phyloP scores from a whole-genome alignment of 805 yeast genomes.

The Isabelozyma pseudorhagii region DNA sequence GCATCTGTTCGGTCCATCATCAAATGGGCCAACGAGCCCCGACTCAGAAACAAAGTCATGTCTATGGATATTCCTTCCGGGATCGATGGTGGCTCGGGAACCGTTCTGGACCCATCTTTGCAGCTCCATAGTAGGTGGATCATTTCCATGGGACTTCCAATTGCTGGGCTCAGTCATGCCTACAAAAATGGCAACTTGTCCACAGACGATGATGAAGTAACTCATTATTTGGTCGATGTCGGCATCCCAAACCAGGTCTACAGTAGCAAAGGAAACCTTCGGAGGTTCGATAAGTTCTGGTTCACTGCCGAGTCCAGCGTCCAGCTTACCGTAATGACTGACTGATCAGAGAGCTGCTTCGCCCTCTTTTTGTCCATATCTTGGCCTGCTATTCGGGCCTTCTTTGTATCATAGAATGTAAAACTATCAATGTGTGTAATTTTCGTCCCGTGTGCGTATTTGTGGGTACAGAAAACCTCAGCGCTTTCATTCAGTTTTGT shows the following conservation, averaged over 20 bases:
- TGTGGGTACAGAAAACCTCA: not conserved
- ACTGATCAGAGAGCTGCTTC: not conserved
- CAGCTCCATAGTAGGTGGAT: conserved; percentile 53
- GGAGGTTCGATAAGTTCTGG: conserved; percentile 48
- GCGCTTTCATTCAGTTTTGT: not conserved
- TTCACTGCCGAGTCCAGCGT: conserved; percentile 31
- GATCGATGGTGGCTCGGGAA: conserved; percentile 78
- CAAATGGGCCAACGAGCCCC: conserved; percentile 61
- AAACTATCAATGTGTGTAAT: not conserved
- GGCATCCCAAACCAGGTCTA: conserved; percentile 66
- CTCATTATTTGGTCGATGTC: conserved; percentile 63
- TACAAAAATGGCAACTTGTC: conserved; percentile 50
- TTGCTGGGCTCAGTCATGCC: conserved; percentile 58
- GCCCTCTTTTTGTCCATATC: too few relatives aligned
- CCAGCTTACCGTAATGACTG: conserved; percentile 11
- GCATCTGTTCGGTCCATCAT: conserved; percentile 44
- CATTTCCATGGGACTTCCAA: conserved; percentile 70
- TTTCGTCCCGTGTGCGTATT: not conserved
- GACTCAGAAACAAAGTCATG: conserved; percentile 42
- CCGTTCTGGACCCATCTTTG: conserved; percentile 23
- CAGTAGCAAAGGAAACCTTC: conserved; percentile 33
- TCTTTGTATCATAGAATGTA: too few relatives aligned
- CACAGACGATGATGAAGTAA: conserved; percentile 38
- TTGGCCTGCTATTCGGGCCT: too few relatives aligned
- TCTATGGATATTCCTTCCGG: conserved; percentile 85